Evolutionary conservation across 768 basidiomycete species (phyloP).

Genomic region (Termitomyces sp.): DNA sequence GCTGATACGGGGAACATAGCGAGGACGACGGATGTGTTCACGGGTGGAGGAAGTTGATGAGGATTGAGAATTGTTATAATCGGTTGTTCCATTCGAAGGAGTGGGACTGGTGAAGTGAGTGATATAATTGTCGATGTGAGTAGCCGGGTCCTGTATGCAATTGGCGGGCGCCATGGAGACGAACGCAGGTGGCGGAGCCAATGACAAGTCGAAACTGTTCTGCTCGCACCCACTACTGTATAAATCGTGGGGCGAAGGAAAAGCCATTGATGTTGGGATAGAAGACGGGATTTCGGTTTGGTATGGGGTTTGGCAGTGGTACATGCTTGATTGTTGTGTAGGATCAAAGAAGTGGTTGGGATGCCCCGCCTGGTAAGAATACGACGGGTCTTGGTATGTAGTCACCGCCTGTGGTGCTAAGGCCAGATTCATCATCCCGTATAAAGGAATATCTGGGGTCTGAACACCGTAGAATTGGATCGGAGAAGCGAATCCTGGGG

Average conservation of each 20-base stretch:
- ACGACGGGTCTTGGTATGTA: background rate
- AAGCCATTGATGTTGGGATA: background rate
- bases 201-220: too few relatives aligned
- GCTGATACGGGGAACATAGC: background rate
- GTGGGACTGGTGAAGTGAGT: background rate
- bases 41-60: background rate
- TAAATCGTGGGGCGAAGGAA: background rate
- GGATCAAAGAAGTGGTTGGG: background rate
- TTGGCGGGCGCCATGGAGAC: background rate
- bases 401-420: too few relatives aligned
- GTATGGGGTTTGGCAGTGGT: background rate
- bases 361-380: background rate
- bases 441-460: too few relatives aligned
- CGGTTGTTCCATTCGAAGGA: background rate
- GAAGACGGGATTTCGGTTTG: background rate
- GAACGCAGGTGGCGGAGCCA: background rate
- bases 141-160: background rate
- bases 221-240: background rate
- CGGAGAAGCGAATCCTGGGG: too few relatives aligned
- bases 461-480: too few relatives aligned
- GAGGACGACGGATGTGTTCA: background rate
- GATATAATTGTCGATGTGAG: background rate
- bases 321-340: background rate
- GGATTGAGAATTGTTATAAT: background rate
- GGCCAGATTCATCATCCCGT: too few relatives aligned